Conservation (phyloP, 2,329 filamentous ascomycete genomes). For the Sporothrix dimorphospora region DNA sequence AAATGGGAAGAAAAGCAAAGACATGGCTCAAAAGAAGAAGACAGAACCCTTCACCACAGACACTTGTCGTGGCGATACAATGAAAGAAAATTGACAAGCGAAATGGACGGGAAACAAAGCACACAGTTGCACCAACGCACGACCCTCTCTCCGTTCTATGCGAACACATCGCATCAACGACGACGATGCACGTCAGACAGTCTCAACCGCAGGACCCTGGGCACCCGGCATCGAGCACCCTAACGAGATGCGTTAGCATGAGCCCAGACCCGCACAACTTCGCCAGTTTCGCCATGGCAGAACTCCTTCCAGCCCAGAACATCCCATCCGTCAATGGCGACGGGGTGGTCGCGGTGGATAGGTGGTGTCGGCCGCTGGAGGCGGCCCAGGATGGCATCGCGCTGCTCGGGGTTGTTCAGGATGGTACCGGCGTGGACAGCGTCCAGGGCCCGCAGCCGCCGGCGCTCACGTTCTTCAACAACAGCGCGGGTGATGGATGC, state of each 20-base stretch:
- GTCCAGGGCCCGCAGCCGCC: constrained; percentile 53
- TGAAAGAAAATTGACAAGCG: neutral
- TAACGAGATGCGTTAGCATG: constrained; percentile 24
- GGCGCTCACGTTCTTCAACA: constrained; percentile 60
- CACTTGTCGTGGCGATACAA: constrained; percentile 20
- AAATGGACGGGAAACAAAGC: neutral
- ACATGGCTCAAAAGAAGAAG: constrained; percentile 13
- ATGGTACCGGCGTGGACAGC: constrained; percentile 22
- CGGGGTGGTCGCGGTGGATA: constrained; percentile 17
- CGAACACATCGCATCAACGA: neutral
- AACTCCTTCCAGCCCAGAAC: constrained; percentile 34
- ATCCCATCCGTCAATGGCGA: constrained; percentile 33
- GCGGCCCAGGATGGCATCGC: constrained; percentile 29
- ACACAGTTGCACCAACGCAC: neutral
- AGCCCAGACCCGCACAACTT: constrained; percentile 29
- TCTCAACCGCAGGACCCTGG: neutral
- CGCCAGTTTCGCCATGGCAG: constrained; percentile 10
- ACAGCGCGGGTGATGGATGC: constrained; percentile 43
- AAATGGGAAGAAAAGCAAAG: neutral
- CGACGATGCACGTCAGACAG: neutral
- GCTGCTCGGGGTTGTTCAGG: constrained; percentile 5
- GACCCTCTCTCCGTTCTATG: neutral
- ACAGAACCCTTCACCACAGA: neutral
- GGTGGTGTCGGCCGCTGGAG: constrained; percentile 26
- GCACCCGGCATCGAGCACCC: constrained; percentile 2